A percentile compares a stretch with the other conserved stretches of the same genome.
Conservation (phyloP, 176 grass and related monocot species). For the Avena eriantha region DNA sequence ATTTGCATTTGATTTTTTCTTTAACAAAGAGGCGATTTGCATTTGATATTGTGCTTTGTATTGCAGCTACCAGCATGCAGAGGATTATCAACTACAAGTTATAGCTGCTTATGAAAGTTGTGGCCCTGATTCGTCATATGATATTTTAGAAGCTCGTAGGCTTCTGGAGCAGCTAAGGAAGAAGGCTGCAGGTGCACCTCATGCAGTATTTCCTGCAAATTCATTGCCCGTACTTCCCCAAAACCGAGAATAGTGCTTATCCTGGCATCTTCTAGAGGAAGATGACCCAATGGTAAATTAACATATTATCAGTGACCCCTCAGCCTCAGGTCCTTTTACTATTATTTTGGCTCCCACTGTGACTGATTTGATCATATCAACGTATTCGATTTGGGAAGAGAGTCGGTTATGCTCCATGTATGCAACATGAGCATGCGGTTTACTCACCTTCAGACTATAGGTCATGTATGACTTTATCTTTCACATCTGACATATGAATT, state of each 20-base stretch:
- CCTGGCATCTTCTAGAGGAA: conserved; percentile 24
- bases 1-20: conserved; percentile 20
- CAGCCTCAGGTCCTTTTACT: conserved; percentile 15
- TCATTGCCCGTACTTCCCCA: conserved; percentile 46
- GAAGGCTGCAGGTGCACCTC: conserved; percentile 50
- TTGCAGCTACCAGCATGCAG: conserved; percentile 61
- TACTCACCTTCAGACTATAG: background rate
- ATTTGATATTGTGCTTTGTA: conserved; percentile 23
- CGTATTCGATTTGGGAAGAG: background rate
- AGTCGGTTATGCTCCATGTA: background rate
- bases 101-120: conserved; percentile 51
- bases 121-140: conserved; percentile 34
- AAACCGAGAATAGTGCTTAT: conserved; percentile 29
- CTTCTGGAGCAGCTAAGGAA: conserved; percentile 59
- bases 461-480: background rate
- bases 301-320: background rate
- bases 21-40: too few relatives aligned
- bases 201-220: conserved; percentile 72
- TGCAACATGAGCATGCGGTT: background rate
- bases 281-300: conserved; percentile 29
- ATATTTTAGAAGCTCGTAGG: conserved; percentile 53
- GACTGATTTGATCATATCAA: background rate
- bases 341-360: background rate
- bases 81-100: conserved; percentile 62
- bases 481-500: too few relatives aligned